A percentile compares a stretch with the other conserved stretches of the same genome.
Conservation (phyloP, 176 grass and related monocot genomes). For the Microstegium vimineum region DNA sequence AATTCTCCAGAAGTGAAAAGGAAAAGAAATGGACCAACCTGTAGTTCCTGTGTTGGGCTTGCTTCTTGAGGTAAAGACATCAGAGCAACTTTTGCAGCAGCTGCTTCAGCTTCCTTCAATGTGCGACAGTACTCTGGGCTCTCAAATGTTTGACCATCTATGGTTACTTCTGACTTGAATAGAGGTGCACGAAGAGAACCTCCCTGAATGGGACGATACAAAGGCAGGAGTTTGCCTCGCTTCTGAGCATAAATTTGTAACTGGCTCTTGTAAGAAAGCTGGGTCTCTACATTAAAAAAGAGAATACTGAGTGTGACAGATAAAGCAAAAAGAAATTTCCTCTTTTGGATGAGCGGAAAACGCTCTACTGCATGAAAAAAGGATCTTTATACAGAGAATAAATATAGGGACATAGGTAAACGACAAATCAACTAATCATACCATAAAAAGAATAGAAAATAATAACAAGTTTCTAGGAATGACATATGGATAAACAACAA, state of each 20-base stretch:
- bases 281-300: constrained; percentile 26
- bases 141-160: constrained; percentile 71
- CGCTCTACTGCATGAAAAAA: not conserved
- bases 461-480: not conserved
- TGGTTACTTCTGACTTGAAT: constrained; percentile 69
- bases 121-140: constrained; percentile 42
- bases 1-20: constrained; percentile 2
- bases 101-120: constrained; percentile 59
- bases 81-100: constrained; percentile 72
- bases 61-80: constrained; percentile 54
- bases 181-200: constrained; percentile 34
- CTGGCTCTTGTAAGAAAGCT: constrained; percentile 52
- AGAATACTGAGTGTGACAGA: not conserved
- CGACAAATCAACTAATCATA: not conserved
- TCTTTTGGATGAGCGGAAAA: not conserved
- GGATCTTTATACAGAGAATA: not conserved
- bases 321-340: not conserved
- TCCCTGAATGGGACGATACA: constrained; percentile 24
- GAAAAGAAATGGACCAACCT: constrained; percentile 30
- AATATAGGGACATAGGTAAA: not conserved
- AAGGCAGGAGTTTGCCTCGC: constrained; percentile 44
- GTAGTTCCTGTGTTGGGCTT: constrained; percentile 33
- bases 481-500: not conserved
- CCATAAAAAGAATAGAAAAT: not conserved
- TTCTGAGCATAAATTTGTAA: constrained; percentile 72